Evolutionary conservation across 257 asterid genomes (phyloP), one percentile per base, ranked within the genome.

Genomic region (Haberlea rhodopensis): DNA sequence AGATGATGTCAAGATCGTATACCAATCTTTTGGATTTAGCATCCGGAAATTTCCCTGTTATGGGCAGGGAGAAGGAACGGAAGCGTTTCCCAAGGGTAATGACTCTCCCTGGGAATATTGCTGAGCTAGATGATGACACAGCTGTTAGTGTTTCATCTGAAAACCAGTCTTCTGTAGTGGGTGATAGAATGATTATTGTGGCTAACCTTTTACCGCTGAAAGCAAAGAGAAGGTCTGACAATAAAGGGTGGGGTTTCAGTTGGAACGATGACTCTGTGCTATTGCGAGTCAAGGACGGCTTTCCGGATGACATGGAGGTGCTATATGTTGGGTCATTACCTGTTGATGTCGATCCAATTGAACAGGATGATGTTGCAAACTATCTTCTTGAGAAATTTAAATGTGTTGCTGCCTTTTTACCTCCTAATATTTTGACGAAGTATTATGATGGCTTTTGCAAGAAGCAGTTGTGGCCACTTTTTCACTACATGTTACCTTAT

Each of bases 191-290:
- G 9, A 55, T 55, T 55, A 26, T 55, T 16, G 61, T 55, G 15
- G 40, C 61, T 13, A 55, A 55, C 24, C 61, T 23, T 27, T 29
- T 55, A 13, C 34, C 34, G 1, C 34, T 55, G 20, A 55, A 55
- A 19, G 61, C 61, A 16, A 43, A 43, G 51, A 43, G 37, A 13
- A 55, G 61, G 40, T 37, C 20, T 3, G 61, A 55, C 31, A 55
- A 55, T 23, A 55, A 55, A 55, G 61, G 61, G 21, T 55, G 61
- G 61, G 24, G 61, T 55, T 55, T 55, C 20, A 55, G 61, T 26
- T 55, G 61, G 61, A 29, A 55, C 11, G 61, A 55, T 34, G 61
- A 55, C 31, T 55, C 61, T 1, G 18, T 55, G 61, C 31, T 55
- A 8, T 55, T 26, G 40, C 34, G 31, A 27, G 31, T 55, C 9